These are phyloP conservation scores for Globisporangium uncinulatum DNA, from an alignment of 352 stramenopile species.

Conservation along the genomic window DNA sequence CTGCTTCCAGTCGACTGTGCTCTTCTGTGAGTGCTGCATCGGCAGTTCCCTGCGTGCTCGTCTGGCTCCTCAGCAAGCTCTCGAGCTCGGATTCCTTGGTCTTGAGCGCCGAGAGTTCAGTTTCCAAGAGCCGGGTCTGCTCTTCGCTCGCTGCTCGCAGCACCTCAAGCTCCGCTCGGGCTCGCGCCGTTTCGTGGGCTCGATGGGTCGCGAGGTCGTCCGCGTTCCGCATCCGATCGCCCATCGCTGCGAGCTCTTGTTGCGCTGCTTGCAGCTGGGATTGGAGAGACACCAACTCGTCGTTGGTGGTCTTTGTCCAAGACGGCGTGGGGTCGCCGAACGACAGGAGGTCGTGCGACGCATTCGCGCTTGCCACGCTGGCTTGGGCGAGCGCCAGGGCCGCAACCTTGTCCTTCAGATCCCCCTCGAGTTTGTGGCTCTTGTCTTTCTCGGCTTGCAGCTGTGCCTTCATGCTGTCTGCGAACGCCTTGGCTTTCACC, in stretches of 20 bases:
- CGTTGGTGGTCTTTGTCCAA: conserved; percentile 12
- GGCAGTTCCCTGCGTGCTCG: conserved; percentile 10
- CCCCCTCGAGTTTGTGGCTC: conserved; percentile 34
- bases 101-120: conserved; percentile 30
- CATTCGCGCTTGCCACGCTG: conserved; percentile 10
- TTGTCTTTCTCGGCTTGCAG: conserved; percentile 60
- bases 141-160: conserved; percentile 32
- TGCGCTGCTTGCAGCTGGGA: conserved; percentile 25
- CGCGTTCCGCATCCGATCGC: conserved; percentile 26
- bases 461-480: conserved; percentile 62
- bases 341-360: conserved; percentile 9
- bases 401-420: conserved; percentile 37
- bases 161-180: conserved; percentile 26
- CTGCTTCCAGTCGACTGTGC: conserved; percentile 30
- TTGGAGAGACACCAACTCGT: conserved; percentile 34
- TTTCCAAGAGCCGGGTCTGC: conserved; percentile 30
- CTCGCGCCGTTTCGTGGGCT: conserved; percentile 17
- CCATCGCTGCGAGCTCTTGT: conserved; percentile 25
- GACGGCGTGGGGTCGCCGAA: conserved; percentile 13
- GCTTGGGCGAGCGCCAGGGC: conserved; percentile 23
- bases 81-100: conserved; percentile 31
- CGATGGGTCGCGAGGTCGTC: conserved; percentile 27
- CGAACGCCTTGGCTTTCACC: conserved; percentile 57
- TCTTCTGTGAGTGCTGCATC: conserved; percentile 19
- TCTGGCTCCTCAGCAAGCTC: conserved; percentile 15